Evolutionary conservation across 106 monocot species (phyloP), one percentile per base, ranked within the genome.

Genomic region (Iris macrosiphon): DNA sequence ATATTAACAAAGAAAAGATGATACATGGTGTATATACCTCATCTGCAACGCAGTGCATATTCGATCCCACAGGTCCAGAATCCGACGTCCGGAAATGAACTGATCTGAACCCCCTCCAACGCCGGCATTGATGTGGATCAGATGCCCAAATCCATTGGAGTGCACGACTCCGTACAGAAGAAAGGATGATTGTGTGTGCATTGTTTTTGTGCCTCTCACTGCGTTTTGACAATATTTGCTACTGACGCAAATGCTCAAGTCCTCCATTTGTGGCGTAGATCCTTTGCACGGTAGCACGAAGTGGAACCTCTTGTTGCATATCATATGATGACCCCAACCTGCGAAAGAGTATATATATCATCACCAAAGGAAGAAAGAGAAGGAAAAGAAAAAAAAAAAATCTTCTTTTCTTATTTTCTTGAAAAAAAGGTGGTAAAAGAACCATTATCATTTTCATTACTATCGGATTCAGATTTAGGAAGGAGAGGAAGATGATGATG

Each of bases 261-360:
- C 45, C 12, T 58, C 41, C 20, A 39, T 16, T 3, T 58, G 46
- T 41, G 37, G 15, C 9, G 16, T 24, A 3, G 55, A 31, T 33
- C 72, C 75, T 21, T 63, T 79, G 8, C 64, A 70, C 11, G 85
- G 82, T 18, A 89, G 43, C 40, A 95, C 61, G 14, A 95, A 81
- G 59, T 95, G 95, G 60, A 65, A 85, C 47, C 85, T 81, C 65
- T 76, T 79, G 59, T 50, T 80, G 67, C 85, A 86, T 13, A 90
- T 87, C 66, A 90, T 67, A 43, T 90, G 86, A 20, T 72, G 61
- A 10, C 86, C 90, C 96, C 90, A 96, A 40, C 96, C 96, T 96
- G 50, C 35, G 55, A 23, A 60, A 21, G 14, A 30, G 18, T 7
- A 49, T 12, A 32, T 0, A 32, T 0, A 30, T 28, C 1, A 2